A percentile compares a stretch with the other conserved stretches of the same genome.
Evolutionary conservation across 805 yeast genomes (phyloP).

Genomic region (Yarrowia keelungensis): DNA sequence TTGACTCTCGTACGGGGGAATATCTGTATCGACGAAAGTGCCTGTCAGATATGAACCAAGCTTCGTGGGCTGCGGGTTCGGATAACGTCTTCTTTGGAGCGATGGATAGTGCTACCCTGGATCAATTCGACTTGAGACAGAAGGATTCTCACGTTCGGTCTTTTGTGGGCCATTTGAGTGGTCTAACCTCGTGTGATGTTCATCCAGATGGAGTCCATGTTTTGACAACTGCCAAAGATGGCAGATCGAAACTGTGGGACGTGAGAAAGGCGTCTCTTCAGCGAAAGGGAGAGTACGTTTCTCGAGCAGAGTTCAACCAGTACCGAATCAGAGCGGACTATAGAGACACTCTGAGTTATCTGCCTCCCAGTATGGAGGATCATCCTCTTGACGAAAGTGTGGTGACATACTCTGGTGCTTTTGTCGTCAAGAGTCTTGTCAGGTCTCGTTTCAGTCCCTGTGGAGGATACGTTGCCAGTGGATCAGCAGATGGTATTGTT

Average conservation of each 20-base stretch:
- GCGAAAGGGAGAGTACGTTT: background rate
- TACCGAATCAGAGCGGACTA: conserved; percentile 15
- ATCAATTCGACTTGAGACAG: conserved; percentile 12
- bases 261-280: conserved; percentile 6
- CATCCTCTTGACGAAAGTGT: conserved; percentile 37
- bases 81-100: conserved; percentile 23
- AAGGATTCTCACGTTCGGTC: conserved; percentile 20
- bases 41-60: conserved; percentile 3
- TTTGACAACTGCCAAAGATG: conserved; percentile 28
- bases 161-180: conserved; percentile 29
- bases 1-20: background rate
- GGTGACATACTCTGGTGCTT: conserved; percentile 23
- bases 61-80: conserved; percentile 4
- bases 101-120: conserved; percentile 14
- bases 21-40: conserved; percentile 15
- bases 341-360: conserved; percentile 26
- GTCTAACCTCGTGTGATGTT: conserved; percentile 30
- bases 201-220: conserved; percentile 14
- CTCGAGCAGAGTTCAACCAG: background rate
- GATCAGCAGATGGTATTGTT: conserved; percentile 31
- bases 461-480: conserved; percentile 35
- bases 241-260: conserved; percentile 34
- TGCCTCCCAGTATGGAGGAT: conserved; percentile 25
- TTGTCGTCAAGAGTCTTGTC: conserved; percentile 27
- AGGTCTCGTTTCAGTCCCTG: conserved; percentile 35